Evolutionary conservation across 495 filamentous ascomycete genomes (phyloP).

Genomic region (Cercophora scortea): DNA sequence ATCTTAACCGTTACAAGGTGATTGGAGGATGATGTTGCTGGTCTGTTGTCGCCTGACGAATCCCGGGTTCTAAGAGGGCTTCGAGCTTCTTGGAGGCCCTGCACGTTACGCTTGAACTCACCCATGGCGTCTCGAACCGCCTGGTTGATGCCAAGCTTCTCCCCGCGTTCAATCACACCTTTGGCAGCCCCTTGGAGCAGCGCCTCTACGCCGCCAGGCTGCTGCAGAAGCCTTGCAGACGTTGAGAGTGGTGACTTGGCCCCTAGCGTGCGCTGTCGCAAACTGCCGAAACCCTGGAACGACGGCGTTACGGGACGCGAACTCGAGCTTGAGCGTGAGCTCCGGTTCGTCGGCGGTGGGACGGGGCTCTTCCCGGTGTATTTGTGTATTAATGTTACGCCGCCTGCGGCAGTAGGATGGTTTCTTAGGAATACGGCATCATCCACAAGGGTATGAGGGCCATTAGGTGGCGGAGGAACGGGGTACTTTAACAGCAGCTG

Average conservation of each 20-base stretch:
- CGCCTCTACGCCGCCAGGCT: slow-evolving; percentile 60
- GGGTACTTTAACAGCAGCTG: slow-evolving; percentile 79
- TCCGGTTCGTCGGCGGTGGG: slow-evolving; percentile 35
- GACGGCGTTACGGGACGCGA: slow-evolving; percentile 25
- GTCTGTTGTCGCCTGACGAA: slow-evolving; percentile 19
- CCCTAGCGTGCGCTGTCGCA: slow-evolving; percentile 27
- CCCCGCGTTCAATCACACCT: slow-evolving; percentile 71
- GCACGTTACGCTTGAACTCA: slow-evolving; percentile 55
- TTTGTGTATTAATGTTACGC: slow-evolving; percentile 67
- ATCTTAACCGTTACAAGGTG: slow-evolving; percentile 25
- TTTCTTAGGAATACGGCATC: slow-evolving; percentile 82
- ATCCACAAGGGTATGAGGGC: slow-evolving; percentile 69
- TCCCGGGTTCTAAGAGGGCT: slow-evolving; percentile 21
- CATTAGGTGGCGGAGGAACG: slow-evolving; percentile 50
- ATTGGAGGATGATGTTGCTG: slow-evolving; percentile 2
- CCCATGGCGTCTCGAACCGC: slow-evolving; percentile 83
- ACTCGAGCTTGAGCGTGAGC: slow-evolving; percentile 24
- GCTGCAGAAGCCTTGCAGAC: slow-evolving; percentile 52
- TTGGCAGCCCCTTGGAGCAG: slow-evolving; percentile 81
- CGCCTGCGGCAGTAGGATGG: slow-evolving; percentile 66
- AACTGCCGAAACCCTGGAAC: slow-evolving; percentile 19
- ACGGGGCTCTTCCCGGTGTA: slow-evolving; percentile 66
- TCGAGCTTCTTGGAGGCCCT: slow-evolving; percentile 35
- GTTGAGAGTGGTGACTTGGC: slow-evolving; percentile 44
- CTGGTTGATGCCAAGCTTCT: slow-evolving; percentile 82